Evolutionary conservation across 2,329 filamentous ascomycete species (phyloP).

Genomic region (Chaetoscypha palmicola): DNA sequence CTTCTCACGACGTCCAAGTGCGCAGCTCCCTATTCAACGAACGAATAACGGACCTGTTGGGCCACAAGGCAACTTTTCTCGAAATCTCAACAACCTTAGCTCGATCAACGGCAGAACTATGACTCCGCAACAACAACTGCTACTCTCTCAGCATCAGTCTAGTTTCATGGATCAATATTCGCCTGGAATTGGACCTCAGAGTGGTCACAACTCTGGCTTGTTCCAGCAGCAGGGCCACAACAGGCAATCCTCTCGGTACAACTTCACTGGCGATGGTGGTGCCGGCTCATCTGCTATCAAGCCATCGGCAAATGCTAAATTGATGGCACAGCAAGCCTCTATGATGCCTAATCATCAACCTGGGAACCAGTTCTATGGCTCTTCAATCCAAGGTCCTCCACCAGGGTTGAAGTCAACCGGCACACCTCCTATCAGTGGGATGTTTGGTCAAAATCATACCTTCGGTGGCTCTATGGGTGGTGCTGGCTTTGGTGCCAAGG

Average conservation of each 20-base stretch:
- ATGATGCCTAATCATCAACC: conserved; percentile 65
- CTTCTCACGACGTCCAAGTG: conserved; percentile 55
- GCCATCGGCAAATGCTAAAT: conserved; percentile 67
- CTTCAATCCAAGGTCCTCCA: conserved; percentile 84
- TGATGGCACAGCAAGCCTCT: conserved; percentile 80
- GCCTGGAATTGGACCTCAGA: conserved; percentile 43
- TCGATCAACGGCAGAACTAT: conserved; percentile 64
- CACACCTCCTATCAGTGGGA: conserved; percentile 78
- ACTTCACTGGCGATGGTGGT: conserved; percentile 71
- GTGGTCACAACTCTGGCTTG: conserved; percentile 40
- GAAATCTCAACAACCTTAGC: conserved; percentile 43
- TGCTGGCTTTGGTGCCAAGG: conserved; percentile 61
- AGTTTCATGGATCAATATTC: conserved; percentile 56
- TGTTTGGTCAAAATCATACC: conserved; percentile 84
- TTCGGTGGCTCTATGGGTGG: conserved; percentile 64
- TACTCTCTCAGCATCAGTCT: conserved; percentile 32
- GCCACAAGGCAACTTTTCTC: conserved; percentile 42
- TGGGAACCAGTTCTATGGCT: conserved; percentile 69
- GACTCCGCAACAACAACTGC: conserved; percentile 63
- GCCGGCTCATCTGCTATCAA: conserved; percentile 63
- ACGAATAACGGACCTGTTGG: conserved; percentile 47
- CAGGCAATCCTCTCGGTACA: conserved; percentile 80
- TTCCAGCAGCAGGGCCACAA: conserved; percentile 63
- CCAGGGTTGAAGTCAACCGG: conserved; percentile 92
- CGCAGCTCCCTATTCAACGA: conserved; percentile 73